Evolutionary conservation across 768 basidiomycete genomes (phyloP), one percentile per base, ranked within the genome.

Genomic region (Dentipellis fragilis): DNA sequence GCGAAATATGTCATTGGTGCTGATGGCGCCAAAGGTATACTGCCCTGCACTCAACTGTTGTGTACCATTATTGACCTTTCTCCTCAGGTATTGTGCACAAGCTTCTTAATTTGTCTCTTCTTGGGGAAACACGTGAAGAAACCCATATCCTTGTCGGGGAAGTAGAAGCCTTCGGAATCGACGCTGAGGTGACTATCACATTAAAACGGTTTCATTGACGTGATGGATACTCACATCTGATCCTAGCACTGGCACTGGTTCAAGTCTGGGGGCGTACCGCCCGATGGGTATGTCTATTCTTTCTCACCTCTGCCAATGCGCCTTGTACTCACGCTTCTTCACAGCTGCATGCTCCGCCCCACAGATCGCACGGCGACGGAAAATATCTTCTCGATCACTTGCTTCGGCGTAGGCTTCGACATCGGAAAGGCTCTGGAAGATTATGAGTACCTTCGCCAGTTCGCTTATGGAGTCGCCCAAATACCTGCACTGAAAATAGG

Each of bases 1-100:
- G 57, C 48, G 7, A 22, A 22, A 35, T 57, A 36, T n/a, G 12
- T 57, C 34, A 34, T 57, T 14, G 57, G 57, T 12, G 47, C 57
- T 9, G 57, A 57, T 46, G 57, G 57, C 36, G 56, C 39, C 4
- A 29, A 29, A 29, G 29, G 29, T 29, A 29, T 29, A 29, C 29
- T 29, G 3, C 29, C 29, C 29, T 29, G 29, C 29, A 29, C 6
- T 6, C 29, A 29, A 29, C 29, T 29, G 29, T 29, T 29, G 29
- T 29, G 29, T 29, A 6, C 29, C 29, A 29, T 29, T 29, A 8
- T 17, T 45, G 8, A 45, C 19, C 42, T 45, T 45, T 45, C n/a
- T 29, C 12, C 14, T 17, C 22, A 57, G 56, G 56, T 3, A n/a
- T 50, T 5, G 37, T 49, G 11, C 17, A 52, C 16, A 54, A 54